Conservation (phyloP, 768 basidiomycete species). For the Boletus subparvulus region DNA sequence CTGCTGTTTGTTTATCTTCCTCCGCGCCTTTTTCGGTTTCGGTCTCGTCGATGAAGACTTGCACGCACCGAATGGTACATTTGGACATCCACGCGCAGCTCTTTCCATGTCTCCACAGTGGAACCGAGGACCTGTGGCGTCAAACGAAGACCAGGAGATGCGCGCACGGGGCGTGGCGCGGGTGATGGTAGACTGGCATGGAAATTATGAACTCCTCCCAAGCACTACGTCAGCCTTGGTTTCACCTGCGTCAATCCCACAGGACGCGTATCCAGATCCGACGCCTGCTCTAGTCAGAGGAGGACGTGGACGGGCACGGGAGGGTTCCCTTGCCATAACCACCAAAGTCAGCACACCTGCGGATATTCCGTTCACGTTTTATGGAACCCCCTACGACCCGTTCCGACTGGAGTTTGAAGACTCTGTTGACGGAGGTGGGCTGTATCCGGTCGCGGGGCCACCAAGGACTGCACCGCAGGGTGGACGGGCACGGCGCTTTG, state of each 20-base stretch:
- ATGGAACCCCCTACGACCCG: conserved; percentile 20
- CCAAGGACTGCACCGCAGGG: conserved; percentile 1
- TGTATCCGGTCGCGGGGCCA: conserved; percentile 9
- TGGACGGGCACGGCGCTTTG: conserved; percentile 16
- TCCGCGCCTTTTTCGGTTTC: conserved; percentile 28
- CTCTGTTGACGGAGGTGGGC: not conserved
- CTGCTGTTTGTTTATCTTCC: conserved; percentile 25
- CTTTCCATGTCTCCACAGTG: not conserved
- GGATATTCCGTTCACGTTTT: not conserved
- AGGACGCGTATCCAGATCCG: conserved; percentile 24
- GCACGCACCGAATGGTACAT: not conserved
- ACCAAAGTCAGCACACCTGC: not conserved
- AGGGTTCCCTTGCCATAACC: not conserved
- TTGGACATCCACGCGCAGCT: not conserved
- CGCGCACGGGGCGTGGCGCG: not conserved
- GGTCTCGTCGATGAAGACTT: conserved; percentile 3
- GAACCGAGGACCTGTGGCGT: not conserved
- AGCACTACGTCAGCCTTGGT: not conserved
- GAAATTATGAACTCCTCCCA: conserved; percentile 18
- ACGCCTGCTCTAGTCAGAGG: conserved; percentile 6
- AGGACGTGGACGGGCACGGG: not conserved
- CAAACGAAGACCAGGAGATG: not conserved
- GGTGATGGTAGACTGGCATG: conserved; percentile 19
- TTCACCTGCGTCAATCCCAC: conserved; percentile 15
- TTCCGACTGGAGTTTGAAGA: conserved; percentile 18